phyloP scores from a whole-genome alignment of 352 stramenopile genomes.

The Pythium oligandrum region DNA sequence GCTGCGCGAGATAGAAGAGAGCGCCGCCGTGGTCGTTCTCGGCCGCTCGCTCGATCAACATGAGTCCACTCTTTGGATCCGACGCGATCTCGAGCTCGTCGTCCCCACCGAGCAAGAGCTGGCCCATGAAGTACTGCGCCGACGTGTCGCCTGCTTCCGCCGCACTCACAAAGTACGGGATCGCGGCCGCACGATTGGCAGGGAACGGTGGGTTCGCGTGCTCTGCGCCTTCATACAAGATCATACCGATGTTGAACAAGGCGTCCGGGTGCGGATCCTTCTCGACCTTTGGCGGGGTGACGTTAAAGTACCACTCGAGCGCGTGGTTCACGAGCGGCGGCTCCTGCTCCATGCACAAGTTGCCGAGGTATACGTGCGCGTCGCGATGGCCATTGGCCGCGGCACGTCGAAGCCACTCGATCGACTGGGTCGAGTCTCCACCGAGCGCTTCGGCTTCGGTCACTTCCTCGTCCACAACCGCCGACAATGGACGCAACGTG shows the following conservation, averaged over 20 bases:
- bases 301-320: slow-evolving; percentile 68
- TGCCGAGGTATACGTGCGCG: slow-evolving; percentile 77
- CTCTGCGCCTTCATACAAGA: slow-evolving; percentile 73
- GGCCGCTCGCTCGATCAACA: slow-evolving; percentile 75
- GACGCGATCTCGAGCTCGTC: slow-evolving; percentile 60
- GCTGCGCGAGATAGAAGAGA: slow-evolving; percentile 79
- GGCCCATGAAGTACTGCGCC: slow-evolving; percentile 85
- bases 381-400: slow-evolving; percentile 71
- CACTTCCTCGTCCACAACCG: slow-evolving; percentile 18
- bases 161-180: slow-evolving; percentile 75
- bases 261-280: slow-evolving; percentile 69
- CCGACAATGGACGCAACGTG: slow-evolving; percentile 42
- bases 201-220: slow-evolving; percentile 61
- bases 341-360: slow-evolving; percentile 75
- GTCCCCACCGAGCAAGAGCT: slow-evolving; percentile 72
- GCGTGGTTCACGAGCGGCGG: slow-evolving; percentile 65
- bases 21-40: slow-evolving; percentile 65
- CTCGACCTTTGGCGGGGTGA: slow-evolving; percentile 36
- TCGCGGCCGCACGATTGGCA: slow-evolving; percentile 48
- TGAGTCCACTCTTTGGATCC: slow-evolving; percentile 55
- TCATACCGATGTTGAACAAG: slow-evolving; percentile 79
- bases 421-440: slow-evolving; percentile 51
- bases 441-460: slow-evolving; percentile 19
- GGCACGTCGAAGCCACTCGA: slow-evolving; percentile 79
- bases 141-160: slow-evolving; percentile 71